Conservation (phyloP, 2,329 filamentous ascomycete genomes). For the Cladosporium sphaerospermum region DNA sequence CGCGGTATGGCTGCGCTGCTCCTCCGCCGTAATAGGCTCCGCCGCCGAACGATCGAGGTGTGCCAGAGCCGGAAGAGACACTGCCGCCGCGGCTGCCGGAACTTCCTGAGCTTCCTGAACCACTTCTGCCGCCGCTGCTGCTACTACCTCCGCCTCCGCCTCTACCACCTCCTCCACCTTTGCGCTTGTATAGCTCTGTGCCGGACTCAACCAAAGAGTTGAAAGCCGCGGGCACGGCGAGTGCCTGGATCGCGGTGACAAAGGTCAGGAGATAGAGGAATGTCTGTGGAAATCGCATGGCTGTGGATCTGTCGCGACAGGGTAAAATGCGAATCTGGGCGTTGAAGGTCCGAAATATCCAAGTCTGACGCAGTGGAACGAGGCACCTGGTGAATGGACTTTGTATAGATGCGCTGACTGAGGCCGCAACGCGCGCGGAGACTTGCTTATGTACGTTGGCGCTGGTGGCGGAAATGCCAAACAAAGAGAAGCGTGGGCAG, state of each 20-base stretch:
- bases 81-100: slow-evolving; percentile 28
- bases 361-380: no score
- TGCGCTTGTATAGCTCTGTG: slow-evolving; percentile 39
- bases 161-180: slow-evolving; percentile 42
- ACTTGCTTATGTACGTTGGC: no score
- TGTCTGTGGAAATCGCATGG: slow-evolving; percentile 25
- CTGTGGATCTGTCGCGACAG: slow-evolving; percentile 9
- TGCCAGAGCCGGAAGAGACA: slow-evolving; percentile 37
- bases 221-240: slow-evolving; percentile 25
- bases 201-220: slow-evolving; percentile 29
- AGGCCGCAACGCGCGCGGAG: no score
- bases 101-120: slow-evolving; percentile 23
- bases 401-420: no score
- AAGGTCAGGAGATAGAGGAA: slow-evolving; percentile 25
- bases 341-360: no score
- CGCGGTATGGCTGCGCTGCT: slow-evolving; percentile 52
- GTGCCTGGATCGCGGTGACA: slow-evolving; percentile 27
- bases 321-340: background rate
- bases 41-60: slow-evolving; percentile 46
- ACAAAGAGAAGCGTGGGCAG: background rate
- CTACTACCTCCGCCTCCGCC: slow-evolving; percentile 32
- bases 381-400: no score
- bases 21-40: slow-evolving; percentile 60
- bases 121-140: slow-evolving; percentile 16
- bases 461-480: no score